These are phyloP conservation scores for Escallonia herrerae DNA, from an alignment of 129 eudicot species.

Conservation along the genomic window DNA sequence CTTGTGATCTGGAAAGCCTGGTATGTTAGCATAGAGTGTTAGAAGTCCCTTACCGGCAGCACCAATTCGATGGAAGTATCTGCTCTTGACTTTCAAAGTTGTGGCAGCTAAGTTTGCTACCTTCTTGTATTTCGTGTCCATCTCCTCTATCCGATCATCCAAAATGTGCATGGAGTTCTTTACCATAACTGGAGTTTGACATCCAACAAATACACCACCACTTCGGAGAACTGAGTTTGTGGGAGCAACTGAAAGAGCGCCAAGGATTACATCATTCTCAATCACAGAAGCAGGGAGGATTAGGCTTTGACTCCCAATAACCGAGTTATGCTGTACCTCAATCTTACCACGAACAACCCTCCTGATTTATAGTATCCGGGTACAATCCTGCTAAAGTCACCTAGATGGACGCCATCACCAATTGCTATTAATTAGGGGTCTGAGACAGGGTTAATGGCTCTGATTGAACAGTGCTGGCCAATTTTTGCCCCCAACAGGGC, in stretches of 20 bases:
- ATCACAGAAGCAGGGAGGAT: constrained; percentile 35
- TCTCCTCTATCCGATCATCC: constrained; percentile 39
- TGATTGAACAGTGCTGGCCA: constrained; percentile 39
- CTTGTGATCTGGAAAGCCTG: constrained; percentile 32
- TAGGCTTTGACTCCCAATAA: constrained; percentile 34
- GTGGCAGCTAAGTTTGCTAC: constrained; percentile 52
- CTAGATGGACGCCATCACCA: constrained; percentile 41
- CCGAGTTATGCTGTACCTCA: constrained; percentile 30
- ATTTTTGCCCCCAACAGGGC: constrained; percentile 29
- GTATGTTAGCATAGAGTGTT: constrained; percentile 25
- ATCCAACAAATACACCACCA: constrained; percentile 47
- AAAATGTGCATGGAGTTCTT: constrained; percentile 19
- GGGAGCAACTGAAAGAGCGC: constrained; percentile 48
- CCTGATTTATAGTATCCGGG: constrained; percentile 22
- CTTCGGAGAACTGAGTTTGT: constrained; percentile 30
- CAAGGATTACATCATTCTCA: constrained; percentile 37
- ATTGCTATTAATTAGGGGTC: constrained; percentile 26
- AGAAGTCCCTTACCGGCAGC: constrained; percentile 47
- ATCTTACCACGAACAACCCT: constrained; percentile 26
- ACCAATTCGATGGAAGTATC: constrained; percentile 60
- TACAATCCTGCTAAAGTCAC: constrained; percentile 37
- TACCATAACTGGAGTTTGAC: constrained; percentile 37
- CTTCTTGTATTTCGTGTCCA: constrained; percentile 31
- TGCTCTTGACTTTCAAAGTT: constrained; percentile 39
- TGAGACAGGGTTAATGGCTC: constrained; percentile 35